Percentiles rank a stretch among this genome's conserved stretches.
Evolutionary conservation across 257 asterid species (phyloP).

Genomic region (Jacaranda copaia): DNA sequence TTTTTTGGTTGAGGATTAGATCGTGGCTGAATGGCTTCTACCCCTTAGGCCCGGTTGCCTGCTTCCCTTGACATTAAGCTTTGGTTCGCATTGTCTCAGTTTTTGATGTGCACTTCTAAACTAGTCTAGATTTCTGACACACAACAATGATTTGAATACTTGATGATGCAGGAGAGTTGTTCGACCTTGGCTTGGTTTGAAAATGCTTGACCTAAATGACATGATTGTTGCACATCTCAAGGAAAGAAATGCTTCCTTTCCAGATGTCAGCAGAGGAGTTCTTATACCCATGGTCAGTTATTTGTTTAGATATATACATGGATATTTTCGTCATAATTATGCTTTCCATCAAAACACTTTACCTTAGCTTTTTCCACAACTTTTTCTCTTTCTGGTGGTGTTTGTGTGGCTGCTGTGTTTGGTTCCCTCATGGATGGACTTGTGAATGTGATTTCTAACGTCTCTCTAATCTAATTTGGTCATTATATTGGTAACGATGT

Average conservation of each 20-base stretch:
- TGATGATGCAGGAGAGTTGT: conserved; percentile 82
- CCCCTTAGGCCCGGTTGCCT: conserved; percentile 3
- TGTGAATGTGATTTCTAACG: conserved; percentile 14
- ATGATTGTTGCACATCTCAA: conserved; percentile 79
- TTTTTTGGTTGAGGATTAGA: neutral
- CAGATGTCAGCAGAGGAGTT: conserved; percentile 74
- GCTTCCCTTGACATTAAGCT: neutral
- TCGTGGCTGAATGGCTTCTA: conserved; percentile 6
- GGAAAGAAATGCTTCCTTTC: conserved; percentile 73
- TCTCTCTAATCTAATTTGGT: conserved; percentile 8
- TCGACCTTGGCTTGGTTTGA: conserved; percentile 94
- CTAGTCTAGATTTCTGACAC: neutral
- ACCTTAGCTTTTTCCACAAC: neutral
- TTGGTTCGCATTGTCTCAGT: neutral
- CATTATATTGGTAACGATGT: neutral
- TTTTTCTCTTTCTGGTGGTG: neutral
- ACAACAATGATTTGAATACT: conserved; percentile 14
- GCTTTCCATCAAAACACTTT: conserved; percentile 17
- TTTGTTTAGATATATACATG: conserved; percentile 22
- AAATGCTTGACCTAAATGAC: conserved; percentile 90
- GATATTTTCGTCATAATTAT: conserved; percentile 23
- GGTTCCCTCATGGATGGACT: neutral
- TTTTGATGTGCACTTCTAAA: neutral
- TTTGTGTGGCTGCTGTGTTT: conserved; percentile 8
- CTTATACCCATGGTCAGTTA: conserved; percentile 82